Percentiles rank a stretch among this genome's conserved stretches.
Conservation (phyloP, 768 basidiomycete genomes). For the Cytidiella melzeri region DNA sequence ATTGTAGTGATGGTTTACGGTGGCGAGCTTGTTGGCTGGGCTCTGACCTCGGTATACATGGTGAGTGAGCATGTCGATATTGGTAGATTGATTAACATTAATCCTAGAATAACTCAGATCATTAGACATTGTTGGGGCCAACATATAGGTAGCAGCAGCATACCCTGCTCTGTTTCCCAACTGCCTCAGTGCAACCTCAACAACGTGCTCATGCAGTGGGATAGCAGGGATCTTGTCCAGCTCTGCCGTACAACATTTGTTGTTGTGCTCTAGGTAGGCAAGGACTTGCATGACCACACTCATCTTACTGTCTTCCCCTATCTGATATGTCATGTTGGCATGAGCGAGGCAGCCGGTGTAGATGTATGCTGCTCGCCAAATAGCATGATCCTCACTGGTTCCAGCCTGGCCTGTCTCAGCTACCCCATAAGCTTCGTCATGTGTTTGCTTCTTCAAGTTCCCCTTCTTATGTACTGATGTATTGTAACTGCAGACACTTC, state of each 20-base stretch:
- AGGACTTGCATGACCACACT: conserved; percentile 18
- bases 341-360: conserved; percentile 33
- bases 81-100: conserved; percentile 6
- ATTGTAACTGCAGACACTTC: conserved; percentile 12
- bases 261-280: conserved; percentile 26
- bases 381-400: no score
- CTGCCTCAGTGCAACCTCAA: conserved; percentile 15
- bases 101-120: not conserved
- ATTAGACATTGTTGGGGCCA: no score
- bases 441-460: conserved; percentile 2
- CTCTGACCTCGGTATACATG: conserved; percentile 6
- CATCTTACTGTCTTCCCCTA: no score
- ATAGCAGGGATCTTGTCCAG: conserved; percentile 20
- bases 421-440: not conserved
- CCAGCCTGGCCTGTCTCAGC: not conserved
- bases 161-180: conserved; percentile 6
- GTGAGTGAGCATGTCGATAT: not conserved
- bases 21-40: not conserved
- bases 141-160: no score
- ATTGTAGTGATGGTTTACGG: conserved; percentile 16
- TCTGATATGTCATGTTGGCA: conserved; percentile 24
- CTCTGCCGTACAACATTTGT: conserved; percentile 17
- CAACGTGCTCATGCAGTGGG: conserved; percentile 30
- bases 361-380: conserved; percentile 7
- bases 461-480: conserved; percentile 7